These are phyloP conservation scores for Saccharomyces paradoxus DNA, from an alignment of 805 yeast genomes.

Conservation along the genomic window DNA sequence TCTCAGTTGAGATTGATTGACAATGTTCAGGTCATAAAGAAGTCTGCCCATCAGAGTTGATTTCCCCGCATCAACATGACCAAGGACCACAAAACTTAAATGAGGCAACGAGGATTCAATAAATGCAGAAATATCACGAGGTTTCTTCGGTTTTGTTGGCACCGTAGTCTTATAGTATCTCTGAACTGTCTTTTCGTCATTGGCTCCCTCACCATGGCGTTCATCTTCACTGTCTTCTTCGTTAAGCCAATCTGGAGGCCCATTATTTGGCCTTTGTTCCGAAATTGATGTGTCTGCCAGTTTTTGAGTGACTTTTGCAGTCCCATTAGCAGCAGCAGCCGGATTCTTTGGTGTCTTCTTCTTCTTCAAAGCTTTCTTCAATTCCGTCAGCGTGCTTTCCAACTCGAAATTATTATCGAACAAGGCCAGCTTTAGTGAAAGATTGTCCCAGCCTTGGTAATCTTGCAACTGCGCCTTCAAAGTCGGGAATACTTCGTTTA, in stretches of 20 bases:
- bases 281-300: conserved; percentile 1
- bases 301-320: conserved; percentile 1
- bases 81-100: conserved; percentile 92
- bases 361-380: conserved; percentile 23
- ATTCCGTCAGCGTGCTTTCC: conserved; percentile 38
- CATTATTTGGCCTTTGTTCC: conserved; percentile 1
- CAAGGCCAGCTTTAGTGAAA: conserved; percentile 43
- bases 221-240: conserved; percentile 14
- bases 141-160: conserved; percentile 28
- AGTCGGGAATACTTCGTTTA: conserved; percentile 40
- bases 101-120: conserved; percentile 90
- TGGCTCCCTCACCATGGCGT: conserved; percentile 17
- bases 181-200: conserved; percentile 19
- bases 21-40: conserved; percentile 87
- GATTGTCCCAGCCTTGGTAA: conserved; percentile 37
- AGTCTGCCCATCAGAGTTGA: conserved; percentile 98
- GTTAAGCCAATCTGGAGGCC: conserved; percentile 12
- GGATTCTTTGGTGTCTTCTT: conserved; percentile 19
- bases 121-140: conserved; percentile 64
- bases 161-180: conserved; percentile 22
- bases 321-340: conserved; percentile 8
- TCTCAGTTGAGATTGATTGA: conserved; percentile 92
- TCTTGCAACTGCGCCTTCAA: conserved; percentile 33
- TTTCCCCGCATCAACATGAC: conserved; percentile 99
- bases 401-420: conserved; percentile 45